Conservation (phyloP, 306 rosid genomes). For the Prunus fruticosa region DNA sequence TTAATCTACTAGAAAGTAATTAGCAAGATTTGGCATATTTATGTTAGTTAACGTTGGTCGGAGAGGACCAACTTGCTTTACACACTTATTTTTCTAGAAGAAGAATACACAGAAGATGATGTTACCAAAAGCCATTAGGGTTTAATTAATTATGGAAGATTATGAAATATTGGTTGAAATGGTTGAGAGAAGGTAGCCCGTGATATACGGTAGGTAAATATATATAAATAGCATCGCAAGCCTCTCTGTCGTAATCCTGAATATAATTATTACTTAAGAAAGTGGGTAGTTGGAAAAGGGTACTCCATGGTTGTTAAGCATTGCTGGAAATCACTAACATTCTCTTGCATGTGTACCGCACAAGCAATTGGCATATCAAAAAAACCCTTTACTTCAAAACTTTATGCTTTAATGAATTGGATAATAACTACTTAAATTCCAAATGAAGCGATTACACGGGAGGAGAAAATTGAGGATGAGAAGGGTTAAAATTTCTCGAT, state of each 20-base stretch:
- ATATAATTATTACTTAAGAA: background rate
- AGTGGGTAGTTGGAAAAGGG: conserved; percentile 2
- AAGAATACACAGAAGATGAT: background rate
- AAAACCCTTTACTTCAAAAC: too few relatives aligned
- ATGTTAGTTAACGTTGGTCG: background rate
- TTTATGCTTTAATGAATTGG: background rate
- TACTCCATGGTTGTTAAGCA: background rate
- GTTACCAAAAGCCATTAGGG: background rate
- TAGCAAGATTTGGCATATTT: background rate
- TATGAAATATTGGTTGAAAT: background rate
- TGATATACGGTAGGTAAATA: conserved; percentile 3
- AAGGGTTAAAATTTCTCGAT: too few relatives aligned
- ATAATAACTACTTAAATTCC: background rate
- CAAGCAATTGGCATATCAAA: background rate
- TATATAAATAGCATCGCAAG: background rate
- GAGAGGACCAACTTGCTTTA: background rate
- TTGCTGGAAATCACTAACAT: conserved; percentile 4
- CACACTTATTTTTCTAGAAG: background rate
- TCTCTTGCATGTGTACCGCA: too few relatives aligned
- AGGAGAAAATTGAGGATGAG: too few relatives aligned
- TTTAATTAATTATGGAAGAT: background rate
- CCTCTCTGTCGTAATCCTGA: background rate
- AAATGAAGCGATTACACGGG: too few relatives aligned
- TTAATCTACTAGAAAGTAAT: background rate
- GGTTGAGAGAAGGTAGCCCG: background rate